These are phyloP conservation scores for Ceratocystis papillata DNA, from an alignment of 2,329 filamentous ascomycete species.

Conservation along the genomic window DNA sequence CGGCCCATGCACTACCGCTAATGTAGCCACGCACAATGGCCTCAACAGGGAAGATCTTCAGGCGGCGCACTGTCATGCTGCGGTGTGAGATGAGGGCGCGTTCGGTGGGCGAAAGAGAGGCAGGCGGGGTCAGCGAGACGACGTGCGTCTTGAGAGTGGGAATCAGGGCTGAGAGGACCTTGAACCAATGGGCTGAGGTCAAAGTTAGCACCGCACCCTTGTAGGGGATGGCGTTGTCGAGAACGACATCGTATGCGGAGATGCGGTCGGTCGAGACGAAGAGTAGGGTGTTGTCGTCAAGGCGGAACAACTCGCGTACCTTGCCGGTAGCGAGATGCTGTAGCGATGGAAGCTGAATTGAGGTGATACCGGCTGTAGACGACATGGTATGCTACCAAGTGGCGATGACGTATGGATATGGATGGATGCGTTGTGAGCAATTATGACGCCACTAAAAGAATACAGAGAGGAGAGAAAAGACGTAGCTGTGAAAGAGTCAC, in stretches of 20 bases:
- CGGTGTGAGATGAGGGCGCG: constrained; percentile 48
- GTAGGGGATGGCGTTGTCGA: constrained; percentile 54
- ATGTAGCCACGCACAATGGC: constrained; percentile 81
- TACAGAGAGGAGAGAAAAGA: constrained; percentile 9
- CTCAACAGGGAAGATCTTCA: constrained; percentile 68
- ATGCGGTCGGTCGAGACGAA: constrained; percentile 85
- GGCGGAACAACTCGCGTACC: constrained; percentile 68
- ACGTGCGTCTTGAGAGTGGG: constrained; percentile 45
- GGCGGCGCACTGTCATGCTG: constrained; percentile 64
- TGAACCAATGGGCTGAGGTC: constrained; percentile 45
- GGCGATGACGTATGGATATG: background rate
- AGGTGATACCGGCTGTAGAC: constrained; percentile 28
- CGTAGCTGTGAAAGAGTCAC: constrained; percentile 17
- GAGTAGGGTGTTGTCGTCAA: constrained; percentile 53
- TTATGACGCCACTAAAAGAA: constrained; percentile 5
- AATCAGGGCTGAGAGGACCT: constrained; percentile 36
- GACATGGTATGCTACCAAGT: constrained; percentile 15
- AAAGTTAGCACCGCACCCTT: constrained; percentile 45
- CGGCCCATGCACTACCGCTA: constrained; percentile 72
- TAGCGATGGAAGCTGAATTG: constrained; percentile 31
- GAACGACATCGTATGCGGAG: constrained; percentile 87
- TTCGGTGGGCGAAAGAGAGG: constrained; percentile 35
- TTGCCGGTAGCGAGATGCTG: constrained; percentile 44
- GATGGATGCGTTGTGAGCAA: constrained; percentile 10
- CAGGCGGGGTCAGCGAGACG: constrained; percentile 37